Conservation (phyloP, 192 early-diverging fungal species). For the Jimgerdemannia flammicorona region DNA sequence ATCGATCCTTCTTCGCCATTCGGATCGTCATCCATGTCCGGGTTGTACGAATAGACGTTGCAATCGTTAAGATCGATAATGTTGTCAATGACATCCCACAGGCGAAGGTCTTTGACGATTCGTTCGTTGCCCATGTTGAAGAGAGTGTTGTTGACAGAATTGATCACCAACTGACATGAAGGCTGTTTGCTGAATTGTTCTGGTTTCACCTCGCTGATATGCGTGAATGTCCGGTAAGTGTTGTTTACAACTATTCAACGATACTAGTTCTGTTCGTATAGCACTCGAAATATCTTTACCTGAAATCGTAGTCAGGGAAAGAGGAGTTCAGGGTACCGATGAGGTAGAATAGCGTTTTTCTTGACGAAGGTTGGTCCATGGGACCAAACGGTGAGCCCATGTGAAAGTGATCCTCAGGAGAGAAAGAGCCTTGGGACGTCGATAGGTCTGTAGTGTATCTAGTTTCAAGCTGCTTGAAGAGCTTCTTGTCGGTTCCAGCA, state of each 20-base stretch:
- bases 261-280: neutral
- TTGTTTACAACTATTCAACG: conserved; percentile 6
- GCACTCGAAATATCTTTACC: conserved; percentile 38
- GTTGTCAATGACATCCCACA: conserved; percentile 90
- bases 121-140: conserved; percentile 75
- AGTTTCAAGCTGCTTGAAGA: conserved; percentile 83
- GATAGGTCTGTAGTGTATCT: conserved; percentile 70
- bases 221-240: neutral
- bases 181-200: conserved; percentile 79
- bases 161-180: conserved; percentile 64
- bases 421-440: conserved; percentile 53
- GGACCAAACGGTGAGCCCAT: conserved; percentile 86
- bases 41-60: conserved; percentile 89
- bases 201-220: conserved; percentile 68
- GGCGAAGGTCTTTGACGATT: conserved; percentile 55
- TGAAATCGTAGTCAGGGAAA: conserved; percentile 95
- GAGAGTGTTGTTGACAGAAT: conserved; percentile 83
- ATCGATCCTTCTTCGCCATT: conserved; percentile 77
- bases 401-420: conserved; percentile 57
- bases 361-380: conserved; percentile 74
- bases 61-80: conserved; percentile 78
- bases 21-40: conserved; percentile 85
- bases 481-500: conserved; percentile 90
- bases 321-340: conserved; percentile 94
- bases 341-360: conserved; percentile 91